These are phyloP conservation scores for Hericium coralloides DNA, from an alignment of 768 basidiomycete species.

Conservation along the genomic window DNA sequence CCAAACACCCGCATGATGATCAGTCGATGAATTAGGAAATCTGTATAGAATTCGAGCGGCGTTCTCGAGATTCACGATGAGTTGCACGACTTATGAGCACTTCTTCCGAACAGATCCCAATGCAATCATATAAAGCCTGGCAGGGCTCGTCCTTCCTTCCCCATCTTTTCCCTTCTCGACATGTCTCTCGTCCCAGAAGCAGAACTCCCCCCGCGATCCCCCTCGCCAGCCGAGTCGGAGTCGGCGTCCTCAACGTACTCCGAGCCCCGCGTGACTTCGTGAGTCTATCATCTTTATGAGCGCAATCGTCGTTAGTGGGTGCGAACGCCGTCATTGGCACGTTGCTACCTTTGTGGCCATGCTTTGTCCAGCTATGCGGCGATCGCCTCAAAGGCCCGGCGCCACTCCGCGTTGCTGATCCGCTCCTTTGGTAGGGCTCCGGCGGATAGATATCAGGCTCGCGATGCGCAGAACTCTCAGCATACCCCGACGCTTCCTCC, in stretches of 20 bases:
- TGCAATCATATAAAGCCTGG: conserved; percentile 12
- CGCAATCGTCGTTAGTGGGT: not conserved
- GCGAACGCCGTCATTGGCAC: not conserved
- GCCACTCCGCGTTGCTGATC: no score
- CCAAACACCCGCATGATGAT: not conserved
- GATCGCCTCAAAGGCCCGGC: no score
- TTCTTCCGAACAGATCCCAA: conserved; percentile 5
- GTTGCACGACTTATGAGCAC: not conserved
- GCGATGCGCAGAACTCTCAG: not conserved
- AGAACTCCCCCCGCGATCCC: conserved; percentile 5
- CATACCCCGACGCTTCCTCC: conserved; percentile 11
- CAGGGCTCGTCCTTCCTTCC: conserved; percentile 3
- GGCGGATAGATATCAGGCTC: no score
- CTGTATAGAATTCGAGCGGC: conserved; percentile 4
- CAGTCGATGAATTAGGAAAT: not conserved
- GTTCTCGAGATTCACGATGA: not conserved
- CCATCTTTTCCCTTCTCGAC: conserved; percentile 4
- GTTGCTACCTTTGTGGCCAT: not conserved
- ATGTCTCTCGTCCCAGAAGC: conserved; percentile 12
- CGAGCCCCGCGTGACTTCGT: not conserved
- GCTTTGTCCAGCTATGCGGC: no score
- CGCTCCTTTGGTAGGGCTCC: no score
- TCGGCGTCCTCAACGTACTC: conserved; percentile 9
- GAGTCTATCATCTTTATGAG: not conserved
- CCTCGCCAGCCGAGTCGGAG: conserved; percentile 5